Evolutionary conservation across 768 basidiomycete genomes (phyloP), one percentile per base, ranked within the genome.

Genomic region (Rubroboletus pulcherrimus): DNA sequence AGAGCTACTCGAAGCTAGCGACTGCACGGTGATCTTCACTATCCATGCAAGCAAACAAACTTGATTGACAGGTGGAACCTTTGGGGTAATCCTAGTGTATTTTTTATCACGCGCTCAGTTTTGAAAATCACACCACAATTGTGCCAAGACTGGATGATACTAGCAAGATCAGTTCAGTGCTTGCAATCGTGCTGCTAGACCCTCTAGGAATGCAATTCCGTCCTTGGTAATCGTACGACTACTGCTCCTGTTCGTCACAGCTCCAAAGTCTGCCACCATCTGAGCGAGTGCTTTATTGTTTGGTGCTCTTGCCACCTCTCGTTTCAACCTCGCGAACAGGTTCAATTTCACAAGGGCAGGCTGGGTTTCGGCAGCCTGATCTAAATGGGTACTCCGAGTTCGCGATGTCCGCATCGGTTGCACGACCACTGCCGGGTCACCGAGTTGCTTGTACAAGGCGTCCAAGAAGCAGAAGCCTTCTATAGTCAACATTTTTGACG

Each of bases 191-290:
- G 73, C 77, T 3, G 83, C 79, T 43, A 89, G 65, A 37, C 81
- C 81, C 50, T 85, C 82, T 47, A 90, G 70, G 65, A 90, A 89
- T 10, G 77, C 77, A 62, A 89, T 79, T 37, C 86, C 87, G 62
- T 89, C 86, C 78, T 91, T 91, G 34, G 87, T 90, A 51, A 91
- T 76, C 48, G 84, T 89, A 59, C 86, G 77, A 40, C 86, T 84
- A 37, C 76, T 83, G 63, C 83, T 85, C 66, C 78, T 78, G 67
- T 87, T 83, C 33, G 86, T 89, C 51, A 87, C 81, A 47, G 77
- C 74, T 24, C 83, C 83, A 68, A 91, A 91, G 48, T 89, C 87
- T 8, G 79, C 76, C 7, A 91, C 81, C 78, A 90, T 80, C 60
- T 63, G 66, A 31, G 84, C 88, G 39, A 91, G 78, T 43, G 75